Evolutionary conservation across 2,329 filamentous ascomycete genomes (phyloP), one percentile per base, ranked within the genome.

Genomic region (Diplodia intermedia): DNA sequence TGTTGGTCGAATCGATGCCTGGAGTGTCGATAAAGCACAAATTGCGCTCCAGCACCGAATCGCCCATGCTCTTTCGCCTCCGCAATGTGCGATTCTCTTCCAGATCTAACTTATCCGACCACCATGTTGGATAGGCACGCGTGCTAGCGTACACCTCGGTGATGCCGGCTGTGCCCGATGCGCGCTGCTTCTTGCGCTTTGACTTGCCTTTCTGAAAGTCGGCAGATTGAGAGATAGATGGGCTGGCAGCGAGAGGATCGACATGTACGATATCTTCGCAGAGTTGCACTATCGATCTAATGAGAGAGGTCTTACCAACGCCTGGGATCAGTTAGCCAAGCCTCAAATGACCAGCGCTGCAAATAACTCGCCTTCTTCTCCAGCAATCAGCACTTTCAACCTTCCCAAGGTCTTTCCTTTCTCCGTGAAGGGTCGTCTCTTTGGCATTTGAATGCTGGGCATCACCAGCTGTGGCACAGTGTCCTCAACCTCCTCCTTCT

Each of bases 211-310:
- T 75, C 40, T 71, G 69, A 18, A 71, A 70, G n/a, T 71, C 68
- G 43, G 75, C 65, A 9, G 56, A 20, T 26, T 74, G 71, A 40
- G 75, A 69, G 60, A 75, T 61, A 62, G 76, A 74, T 9, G 72
- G 33, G 8, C 36, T 47, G 49, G 60, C 68, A 18, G 76, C 75
- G 14, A 89, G 81, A 3, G 90, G 86, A 75, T 98, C 94, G 65
- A 97, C 89, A 77, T 99, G 94, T 2, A 98, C 94, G 70, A 99
- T 97, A 75, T 98, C 92, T 75, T 94, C 89, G 77, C 93, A 97
- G 3, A 83, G 85, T 75, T 97, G 93, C 18, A 96, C 89, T 55
- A 99, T 92, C 2, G 93, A 92, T 76, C 91, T 92, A 73, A 98
- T 91, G 61, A 98, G 86, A 3, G 92, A 94, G 0, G 93, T 94